Percentiles rank a stretch among this genome's conserved stretches.
Evolutionary conservation across 2,329 filamentous ascomycete genomes (phyloP).

Genomic region (Cryphonectria parasitica): DNA sequence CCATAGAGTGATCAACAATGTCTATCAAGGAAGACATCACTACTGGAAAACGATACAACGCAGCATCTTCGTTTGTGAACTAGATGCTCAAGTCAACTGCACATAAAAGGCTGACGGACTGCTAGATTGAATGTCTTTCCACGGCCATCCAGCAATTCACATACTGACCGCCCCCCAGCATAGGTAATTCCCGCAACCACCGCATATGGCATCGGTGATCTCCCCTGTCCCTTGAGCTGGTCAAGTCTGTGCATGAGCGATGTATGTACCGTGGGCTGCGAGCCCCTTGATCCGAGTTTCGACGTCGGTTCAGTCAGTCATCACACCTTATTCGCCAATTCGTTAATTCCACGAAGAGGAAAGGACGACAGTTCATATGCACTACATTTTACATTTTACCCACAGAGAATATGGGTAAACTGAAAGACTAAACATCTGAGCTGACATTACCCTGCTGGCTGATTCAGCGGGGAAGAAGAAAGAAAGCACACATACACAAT

Average conservation of each 20-base stretch:
- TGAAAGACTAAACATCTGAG: neutral
- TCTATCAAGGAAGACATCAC: neutral
- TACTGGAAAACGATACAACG: neutral
- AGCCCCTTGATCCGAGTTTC: neutral
- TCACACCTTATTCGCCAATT: neutral
- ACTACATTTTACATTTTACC: neutral
- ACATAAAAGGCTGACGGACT: neutral
- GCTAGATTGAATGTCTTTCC: neutral
- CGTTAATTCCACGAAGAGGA: too few relatives aligned
- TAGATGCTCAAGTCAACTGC: neutral
- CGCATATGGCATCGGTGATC: neutral
- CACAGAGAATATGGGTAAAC: neutral
- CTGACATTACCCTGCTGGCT: neutral
- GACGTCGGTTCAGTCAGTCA: neutral
- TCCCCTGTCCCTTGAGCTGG: neutral
- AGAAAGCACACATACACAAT: too few relatives aligned
- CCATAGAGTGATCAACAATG: constrained; percentile 19
- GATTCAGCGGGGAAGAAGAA: too few relatives aligned
- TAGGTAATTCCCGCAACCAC: neutral
- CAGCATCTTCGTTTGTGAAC: neutral
- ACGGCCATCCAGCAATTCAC: too few relatives aligned
- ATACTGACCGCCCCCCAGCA: neutral
- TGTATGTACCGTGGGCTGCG: neutral
- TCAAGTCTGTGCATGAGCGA: neutral
- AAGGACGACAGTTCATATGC: neutral